Evolutionary conservation across 1,284 basidiomycete species (phyloP), one percentile per base, ranked within the genome.

Genomic region (Cutaneotrichosporon arboriforme): DNA sequence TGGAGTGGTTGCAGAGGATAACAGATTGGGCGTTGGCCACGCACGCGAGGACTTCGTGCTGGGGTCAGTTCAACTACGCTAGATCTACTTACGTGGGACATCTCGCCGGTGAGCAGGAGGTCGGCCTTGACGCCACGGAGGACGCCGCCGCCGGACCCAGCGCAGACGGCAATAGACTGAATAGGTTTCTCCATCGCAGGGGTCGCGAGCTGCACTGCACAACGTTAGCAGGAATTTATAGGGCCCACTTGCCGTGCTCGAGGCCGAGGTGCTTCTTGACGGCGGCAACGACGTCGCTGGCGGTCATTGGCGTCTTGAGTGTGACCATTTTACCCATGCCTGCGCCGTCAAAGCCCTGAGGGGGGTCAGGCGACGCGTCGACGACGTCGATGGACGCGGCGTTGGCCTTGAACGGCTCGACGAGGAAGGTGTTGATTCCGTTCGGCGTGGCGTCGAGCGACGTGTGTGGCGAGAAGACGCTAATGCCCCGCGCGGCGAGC

Each of bases 101-200:
- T 90, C 73, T 93, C 90, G n/a, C 90, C 90, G 1, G 90, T 94
- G 63, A 90, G 80, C 69, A 88, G 88, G 22, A 90, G 80, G 69
- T 93, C 88, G 39, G 88, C 88, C 33, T 81, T 75, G 51, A 82
- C 79, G 46, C 81, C 84, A 38, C 79, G 70, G 37, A 94, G 80
- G 72, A 90, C 78, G 40, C 84, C 84, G 2, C 82, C 86, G 26
- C 68, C 68, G 46, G 49, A 84, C 23, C 90, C 90, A 31, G 89
- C 90, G 70, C 90, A 92, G 53, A 94, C 84, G 43, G 87, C 89
- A 52, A 92, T 81, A 23, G 64, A 65, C 63, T 58, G 64, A 49
- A 65, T 58, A 8, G 60, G 51, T 34, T 49, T 55, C 18, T 63
- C 55, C 2, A 55, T 58, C 18, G 65, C 66, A 44, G 81, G 79